Conservation (phyloP, 306 rosid species). For the Crataegus laevigata region DNA sequence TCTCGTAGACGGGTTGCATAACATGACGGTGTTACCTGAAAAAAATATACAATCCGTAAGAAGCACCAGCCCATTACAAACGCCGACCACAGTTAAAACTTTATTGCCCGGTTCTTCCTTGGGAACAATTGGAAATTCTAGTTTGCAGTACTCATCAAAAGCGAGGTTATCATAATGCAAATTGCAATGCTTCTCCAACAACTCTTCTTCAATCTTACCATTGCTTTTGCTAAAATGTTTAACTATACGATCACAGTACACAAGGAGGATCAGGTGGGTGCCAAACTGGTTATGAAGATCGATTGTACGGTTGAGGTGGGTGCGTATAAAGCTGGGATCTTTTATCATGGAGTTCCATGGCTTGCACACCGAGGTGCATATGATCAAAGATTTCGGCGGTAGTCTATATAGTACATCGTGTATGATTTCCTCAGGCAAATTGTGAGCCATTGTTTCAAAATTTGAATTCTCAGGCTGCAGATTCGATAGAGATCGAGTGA, state of each 20-base stretch:
- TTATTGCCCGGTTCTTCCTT: not conserved
- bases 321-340: not conserved
- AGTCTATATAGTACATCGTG: not conserved
- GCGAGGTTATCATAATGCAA: not conserved
- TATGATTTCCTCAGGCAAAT: not conserved
- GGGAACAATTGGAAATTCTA: not conserved
- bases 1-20: not conserved
- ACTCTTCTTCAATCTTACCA: not conserved
- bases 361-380: not conserved
- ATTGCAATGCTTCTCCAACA: not conserved
- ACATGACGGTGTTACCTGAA: too few species aligned
- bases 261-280: not conserved
- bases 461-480: not conserved
- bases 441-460: not conserved
- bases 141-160: not conserved
- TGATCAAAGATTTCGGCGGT: not conserved
- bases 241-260: not conserved
- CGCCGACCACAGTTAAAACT: not conserved
- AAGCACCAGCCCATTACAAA: not conserved
- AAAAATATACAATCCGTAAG: not conserved
- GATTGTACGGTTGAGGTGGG: not conserved
- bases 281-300: not conserved
- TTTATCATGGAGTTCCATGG: not conserved
- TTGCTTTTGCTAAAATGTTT: not conserved
- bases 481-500: too few species aligned